phyloP scores from a whole-genome alignment of 352 stramenopile species.

The Phytophthora ohioensis region DNA sequence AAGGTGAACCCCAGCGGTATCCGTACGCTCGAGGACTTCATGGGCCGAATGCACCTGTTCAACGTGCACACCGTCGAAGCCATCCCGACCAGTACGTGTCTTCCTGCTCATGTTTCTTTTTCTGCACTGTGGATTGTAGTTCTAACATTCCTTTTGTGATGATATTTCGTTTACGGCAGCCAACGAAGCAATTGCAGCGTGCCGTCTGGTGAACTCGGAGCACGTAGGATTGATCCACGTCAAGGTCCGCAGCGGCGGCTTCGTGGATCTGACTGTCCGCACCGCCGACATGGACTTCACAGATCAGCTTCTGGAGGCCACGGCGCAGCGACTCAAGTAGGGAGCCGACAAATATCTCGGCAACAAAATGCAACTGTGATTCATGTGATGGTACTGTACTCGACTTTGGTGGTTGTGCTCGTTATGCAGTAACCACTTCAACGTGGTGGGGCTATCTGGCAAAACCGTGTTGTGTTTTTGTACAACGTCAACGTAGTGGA shows the following conservation, averaged over 20 bases:
- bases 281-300: conserved; percentile 88
- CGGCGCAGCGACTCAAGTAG: conserved; percentile 76
- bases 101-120: conserved; percentile 12
- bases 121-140: conserved; percentile 11
- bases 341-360: conserved; percentile 6
- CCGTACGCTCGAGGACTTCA: conserved; percentile 86
- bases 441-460: neutral
- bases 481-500: conserved; percentile 1
- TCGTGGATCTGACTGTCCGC: conserved; percentile 87
- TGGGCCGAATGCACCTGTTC: conserved; percentile 80
- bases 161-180: conserved; percentile 42
- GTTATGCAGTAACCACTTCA: conserved; percentile 1
- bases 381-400: conserved; percentile 29
- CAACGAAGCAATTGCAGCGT: conserved; percentile 89
- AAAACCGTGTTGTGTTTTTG: neutral
- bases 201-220: conserved; percentile 81
- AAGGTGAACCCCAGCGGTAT: conserved; percentile 87
- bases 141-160: conserved; percentile 19
- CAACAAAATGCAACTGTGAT: conserved; percentile 31
- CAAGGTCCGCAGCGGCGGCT: conserved; percentile 85
- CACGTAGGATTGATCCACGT: conserved; percentile 87
- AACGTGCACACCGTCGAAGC: conserved; percentile 86
- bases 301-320: conserved; percentile 73
- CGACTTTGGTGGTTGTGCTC: neutral
- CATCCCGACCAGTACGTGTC: conserved; percentile 85